Conservation (phyloP, 2,329 filamentous ascomycete genomes). For the Arachnomyces sp. region DNA sequence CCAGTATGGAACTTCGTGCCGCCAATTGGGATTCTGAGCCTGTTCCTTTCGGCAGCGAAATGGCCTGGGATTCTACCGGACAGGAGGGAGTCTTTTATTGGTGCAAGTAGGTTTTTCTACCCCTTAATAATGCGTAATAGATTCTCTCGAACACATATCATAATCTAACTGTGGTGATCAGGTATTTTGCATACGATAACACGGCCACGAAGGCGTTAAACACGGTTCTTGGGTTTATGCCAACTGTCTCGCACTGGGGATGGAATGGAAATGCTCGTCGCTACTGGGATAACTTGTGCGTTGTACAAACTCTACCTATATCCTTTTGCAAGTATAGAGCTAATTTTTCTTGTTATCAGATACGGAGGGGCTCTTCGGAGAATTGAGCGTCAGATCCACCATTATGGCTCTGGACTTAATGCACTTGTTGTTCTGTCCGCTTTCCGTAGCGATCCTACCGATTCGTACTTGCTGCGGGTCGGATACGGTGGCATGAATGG, state of each 20-base stretch:
- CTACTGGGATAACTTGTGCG: slow-evolving; percentile 51
- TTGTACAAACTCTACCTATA: background rate
- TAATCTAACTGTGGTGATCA: too few relatives aligned
- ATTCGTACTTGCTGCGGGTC: slow-evolving; percentile 46
- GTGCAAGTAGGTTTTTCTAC: slow-evolving; percentile 34
- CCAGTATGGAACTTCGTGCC: slow-evolving; percentile 44
- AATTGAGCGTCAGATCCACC: slow-evolving; percentile 49
- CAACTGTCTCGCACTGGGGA: slow-evolving; percentile 54
- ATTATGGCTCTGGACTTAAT: slow-evolving; percentile 55
- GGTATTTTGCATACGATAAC: slow-evolving; percentile 42
- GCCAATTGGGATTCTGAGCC: slow-evolving; percentile 43
- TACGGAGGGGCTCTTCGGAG: slow-evolving; percentile 37
- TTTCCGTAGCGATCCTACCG: slow-evolving; percentile 41
- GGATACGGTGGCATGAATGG: slow-evolving; percentile 50
- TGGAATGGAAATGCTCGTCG: slow-evolving; percentile 56
- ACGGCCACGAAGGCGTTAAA: slow-evolving; percentile 48
- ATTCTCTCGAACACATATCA: too few relatives aligned
- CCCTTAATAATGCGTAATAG: background rate
- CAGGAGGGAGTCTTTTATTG: slow-evolving; percentile 57
- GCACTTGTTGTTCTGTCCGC: slow-evolving; percentile 47
- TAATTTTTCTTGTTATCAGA: slow-evolving; percentile 2
- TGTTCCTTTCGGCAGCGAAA: slow-evolving; percentile 53
- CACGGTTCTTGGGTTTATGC: slow-evolving; percentile 51
- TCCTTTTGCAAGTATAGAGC: background rate
- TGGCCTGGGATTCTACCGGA: slow-evolving; percentile 57